Percentiles rank a stretch among this genome's conserved stretches.
Evolutionary conservation across 139 green algal genomes (phyloP).

Genomic region (Chlorella sp.): DNA sequence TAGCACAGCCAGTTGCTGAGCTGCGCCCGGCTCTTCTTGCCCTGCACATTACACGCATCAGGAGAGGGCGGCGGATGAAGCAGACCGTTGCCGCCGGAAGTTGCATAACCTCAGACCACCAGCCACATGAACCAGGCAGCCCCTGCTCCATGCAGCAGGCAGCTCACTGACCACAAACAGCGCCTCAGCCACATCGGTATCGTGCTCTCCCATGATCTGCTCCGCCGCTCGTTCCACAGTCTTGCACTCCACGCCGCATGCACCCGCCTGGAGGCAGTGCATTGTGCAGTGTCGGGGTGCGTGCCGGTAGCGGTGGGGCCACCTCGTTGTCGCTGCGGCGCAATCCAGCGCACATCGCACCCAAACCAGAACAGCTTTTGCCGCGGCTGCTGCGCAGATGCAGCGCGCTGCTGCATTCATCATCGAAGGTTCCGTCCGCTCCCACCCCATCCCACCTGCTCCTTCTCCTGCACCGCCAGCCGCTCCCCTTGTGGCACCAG

Average conservation of each 20-base stretch:
- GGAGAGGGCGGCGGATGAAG: too few species aligned
- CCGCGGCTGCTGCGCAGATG: too few species aligned
- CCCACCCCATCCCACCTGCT: constrained; percentile 36
- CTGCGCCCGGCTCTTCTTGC: constrained; percentile 41
- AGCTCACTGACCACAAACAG: constrained; percentile 49
- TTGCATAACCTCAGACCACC: too few species aligned
- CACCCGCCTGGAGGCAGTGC: constrained; percentile 33
- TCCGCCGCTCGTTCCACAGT: constrained; percentile 79
- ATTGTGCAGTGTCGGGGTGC: too few species aligned
- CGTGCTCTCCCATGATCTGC: constrained; percentile 68
- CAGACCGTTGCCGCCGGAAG: too few species aligned
- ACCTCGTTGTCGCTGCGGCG: not conserved
- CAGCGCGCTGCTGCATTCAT: too few species aligned
- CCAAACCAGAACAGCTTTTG: not conserved
- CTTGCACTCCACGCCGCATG: constrained; percentile 76
- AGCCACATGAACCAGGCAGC: too few species aligned
- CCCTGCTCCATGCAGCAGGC: too few species aligned
- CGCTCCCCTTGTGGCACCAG: constrained; percentile 66
- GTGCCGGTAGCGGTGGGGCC: not conserved
- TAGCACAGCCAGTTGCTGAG: constrained; percentile 81
- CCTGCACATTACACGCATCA: constrained; percentile 11
- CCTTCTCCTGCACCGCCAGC: constrained; percentile 71
- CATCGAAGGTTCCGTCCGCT: too few species aligned
- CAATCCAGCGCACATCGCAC: not conserved
- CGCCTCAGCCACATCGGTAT: constrained; percentile 75